Evolutionary conservation across 1,284 basidiomycete species (phyloP).

Genomic region (Fomitiporia mediterranea): DNA sequence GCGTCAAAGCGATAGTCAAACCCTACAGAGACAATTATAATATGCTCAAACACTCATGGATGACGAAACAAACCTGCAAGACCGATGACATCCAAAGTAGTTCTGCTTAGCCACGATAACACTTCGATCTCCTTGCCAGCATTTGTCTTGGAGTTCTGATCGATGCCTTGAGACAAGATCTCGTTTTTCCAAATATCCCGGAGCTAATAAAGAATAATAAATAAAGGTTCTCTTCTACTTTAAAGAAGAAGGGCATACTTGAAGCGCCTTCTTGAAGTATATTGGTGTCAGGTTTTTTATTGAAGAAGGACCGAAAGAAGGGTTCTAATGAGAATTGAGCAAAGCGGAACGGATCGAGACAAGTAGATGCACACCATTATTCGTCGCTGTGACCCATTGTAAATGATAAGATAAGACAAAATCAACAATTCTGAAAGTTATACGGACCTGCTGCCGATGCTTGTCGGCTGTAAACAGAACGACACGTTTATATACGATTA

Average conservation of each 20-base stretch:
- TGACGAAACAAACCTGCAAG: constrained; percentile 33
- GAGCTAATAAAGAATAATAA: constrained; percentile 31
- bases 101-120: constrained; percentile 36
- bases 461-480: constrained; percentile 13
- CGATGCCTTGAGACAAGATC: constrained; percentile 20
- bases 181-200: constrained; percentile 41
- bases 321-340: constrained; percentile 16
- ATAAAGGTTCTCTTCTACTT: too few species aligned
- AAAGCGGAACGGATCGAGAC: background rate
- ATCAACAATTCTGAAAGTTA: constrained; percentile 24
- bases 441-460: constrained; percentile 17
- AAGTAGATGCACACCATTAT: constrained; percentile 8
- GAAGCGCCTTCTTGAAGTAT: constrained; percentile 22
- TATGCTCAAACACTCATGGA: background rate
- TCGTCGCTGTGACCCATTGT: constrained; percentile 8
- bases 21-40: constrained; percentile 31
- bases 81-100: constrained; percentile 47
- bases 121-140: constrained; percentile 29
- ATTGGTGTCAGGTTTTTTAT: constrained; percentile 21
- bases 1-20: constrained; percentile 64
- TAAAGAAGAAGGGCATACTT: constrained; percentile 3
- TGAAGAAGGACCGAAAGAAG: constrained; percentile 22
- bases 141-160: constrained; percentile 21
- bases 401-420: background rate
- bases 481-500: background rate